Conservation (phyloP, 345 rosid species). For the Salix arbutifolia region DNA sequence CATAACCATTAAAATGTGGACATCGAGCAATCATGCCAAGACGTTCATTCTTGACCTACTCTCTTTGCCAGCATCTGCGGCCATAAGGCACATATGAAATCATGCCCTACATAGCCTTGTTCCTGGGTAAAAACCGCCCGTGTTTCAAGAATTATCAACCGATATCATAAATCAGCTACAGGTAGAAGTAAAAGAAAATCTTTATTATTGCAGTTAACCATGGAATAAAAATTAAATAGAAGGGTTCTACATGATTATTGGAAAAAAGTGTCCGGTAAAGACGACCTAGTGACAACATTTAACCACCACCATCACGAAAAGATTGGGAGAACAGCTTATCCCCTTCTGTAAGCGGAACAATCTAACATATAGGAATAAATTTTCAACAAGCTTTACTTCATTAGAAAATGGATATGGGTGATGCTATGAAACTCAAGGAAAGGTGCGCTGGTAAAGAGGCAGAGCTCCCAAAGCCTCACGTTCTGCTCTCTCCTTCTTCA, state of each 20-base stretch:
- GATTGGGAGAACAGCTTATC: slow-evolving; percentile 5
- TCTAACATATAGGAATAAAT: slow-evolving; percentile 1
- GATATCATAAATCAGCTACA: neutral
- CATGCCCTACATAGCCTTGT: neutral
- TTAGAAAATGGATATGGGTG: slow-evolving; percentile 6
- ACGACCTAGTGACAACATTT: slow-evolving; percentile 2
- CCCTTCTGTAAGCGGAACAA: neutral
- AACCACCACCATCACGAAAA: slow-evolving; percentile 5
- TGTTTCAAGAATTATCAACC: neutral
- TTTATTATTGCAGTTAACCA: slow-evolving; percentile 7
- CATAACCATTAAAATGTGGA: neutral
- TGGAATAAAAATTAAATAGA: neutral
- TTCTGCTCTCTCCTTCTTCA: slow-evolving; percentile 72
- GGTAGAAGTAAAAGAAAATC: neutral
- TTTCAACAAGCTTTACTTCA: slow-evolving; percentile 6
- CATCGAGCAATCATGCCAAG: neutral
- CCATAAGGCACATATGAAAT: too few species aligned
- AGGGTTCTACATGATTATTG: slow-evolving; percentile 14
- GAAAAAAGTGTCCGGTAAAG: neutral
- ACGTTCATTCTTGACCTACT: neutral
- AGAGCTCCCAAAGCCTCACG: slow-evolving; percentile 91
- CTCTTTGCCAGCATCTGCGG: neutral
- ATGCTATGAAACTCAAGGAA: slow-evolving; percentile 46
- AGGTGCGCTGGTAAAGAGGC: slow-evolving; percentile 81
- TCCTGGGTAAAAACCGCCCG: neutral